Percentiles rank a stretch among this genome's conserved stretches.
These are phyloP conservation scores for Penicillium malachiteum DNA, from an alignment of 495 filamentous ascomycete species.

Conservation along the genomic window DNA sequence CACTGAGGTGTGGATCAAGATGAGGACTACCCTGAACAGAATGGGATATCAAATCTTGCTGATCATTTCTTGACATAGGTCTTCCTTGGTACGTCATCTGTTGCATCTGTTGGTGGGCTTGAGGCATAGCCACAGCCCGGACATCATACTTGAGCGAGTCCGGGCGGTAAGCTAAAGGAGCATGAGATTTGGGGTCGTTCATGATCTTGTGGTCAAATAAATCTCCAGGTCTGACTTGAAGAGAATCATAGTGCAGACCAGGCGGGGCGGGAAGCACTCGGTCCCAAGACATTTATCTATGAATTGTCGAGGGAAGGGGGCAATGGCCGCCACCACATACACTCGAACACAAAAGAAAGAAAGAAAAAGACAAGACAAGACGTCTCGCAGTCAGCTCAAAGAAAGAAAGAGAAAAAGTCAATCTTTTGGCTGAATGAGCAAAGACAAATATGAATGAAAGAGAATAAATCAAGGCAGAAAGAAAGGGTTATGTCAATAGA, in stretches of 20 bases:
- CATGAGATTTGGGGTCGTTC: conserved; percentile 35
- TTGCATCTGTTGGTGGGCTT: conserved; percentile 29
- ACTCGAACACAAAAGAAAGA: conserved; percentile 6
- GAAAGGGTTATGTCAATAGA: too few species aligned
- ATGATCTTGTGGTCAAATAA: conserved; percentile 54
- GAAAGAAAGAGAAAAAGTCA: conserved; percentile 1
- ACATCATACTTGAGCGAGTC: conserved; percentile 21
- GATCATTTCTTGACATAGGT: conserved; percentile 12
- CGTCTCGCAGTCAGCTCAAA: background rate
- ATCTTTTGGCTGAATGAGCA: background rate
- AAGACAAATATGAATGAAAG: conserved; percentile 11
- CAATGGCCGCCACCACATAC: conserved; percentile 10
- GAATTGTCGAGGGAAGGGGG: background rate
- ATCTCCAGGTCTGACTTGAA: conserved; percentile 36
- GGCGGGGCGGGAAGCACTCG: conserved; percentile 53
- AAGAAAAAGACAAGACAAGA: conserved; percentile 9
- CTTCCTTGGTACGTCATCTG: conserved; percentile 24
- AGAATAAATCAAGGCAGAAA: background rate
- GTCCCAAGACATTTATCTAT: conserved; percentile 54
- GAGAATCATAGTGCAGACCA: conserved; percentile 46
- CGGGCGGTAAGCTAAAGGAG: conserved; percentile 12
- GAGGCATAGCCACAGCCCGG: conserved; percentile 19
- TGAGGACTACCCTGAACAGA: too few species aligned
- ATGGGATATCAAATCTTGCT: background rate
- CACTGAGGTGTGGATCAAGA: background rate